Evolutionary conservation across 2,329 filamentous ascomycete species (phyloP), one percentile per base, ranked within the genome.

Genomic region (Pseudopithomyces maydicus): DNA sequence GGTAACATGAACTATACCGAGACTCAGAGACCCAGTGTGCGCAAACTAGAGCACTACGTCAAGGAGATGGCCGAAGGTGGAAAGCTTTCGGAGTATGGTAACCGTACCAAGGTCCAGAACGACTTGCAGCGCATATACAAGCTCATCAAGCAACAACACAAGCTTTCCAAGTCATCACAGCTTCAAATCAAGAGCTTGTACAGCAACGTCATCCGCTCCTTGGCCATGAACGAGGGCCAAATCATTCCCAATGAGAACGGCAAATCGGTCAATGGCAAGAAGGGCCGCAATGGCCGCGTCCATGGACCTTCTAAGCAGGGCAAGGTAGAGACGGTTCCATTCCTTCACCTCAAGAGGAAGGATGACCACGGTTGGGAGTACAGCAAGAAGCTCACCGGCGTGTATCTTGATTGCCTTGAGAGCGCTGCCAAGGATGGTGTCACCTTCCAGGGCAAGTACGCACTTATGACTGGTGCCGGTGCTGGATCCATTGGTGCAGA

Each of bases 1-100:
- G 95, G 95, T 59, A 97, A 96, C 79, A 87, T 99, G 74, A 90
- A 91, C 71, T 99, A 97, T 74, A 85, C 93, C 72, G 95, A 99
- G 77, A 85, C 90, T 7, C 90, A 93, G 53, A 87, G 95, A 53
- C 83, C 90, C 33, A 96, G 92, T 74, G 95, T 94, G 75, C 90
- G 95, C 69, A 99, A 99, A 81, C 86, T 99, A 43, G 95, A 99
- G 80, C 94, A 98, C 77, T 99, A 99, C 71, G 95, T 99, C 48
- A 91, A 91, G 73, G 92, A 98, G 77, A 98, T 99, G 95, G 94
- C 94, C 10, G 93, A 97, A 67, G 95, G 95, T 61, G 95, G 95
- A 73, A 98, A 97, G 80, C 96, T 99, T 68, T 97, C 94, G 29
- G 95, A 99, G 77, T 99, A 99, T 75, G 95, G 94, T 74, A 98